These are phyloP conservation scores for Talaromyces sp. DNA, from an alignment of 2,329 filamentous ascomycete species.

Conservation along the genomic window DNA sequence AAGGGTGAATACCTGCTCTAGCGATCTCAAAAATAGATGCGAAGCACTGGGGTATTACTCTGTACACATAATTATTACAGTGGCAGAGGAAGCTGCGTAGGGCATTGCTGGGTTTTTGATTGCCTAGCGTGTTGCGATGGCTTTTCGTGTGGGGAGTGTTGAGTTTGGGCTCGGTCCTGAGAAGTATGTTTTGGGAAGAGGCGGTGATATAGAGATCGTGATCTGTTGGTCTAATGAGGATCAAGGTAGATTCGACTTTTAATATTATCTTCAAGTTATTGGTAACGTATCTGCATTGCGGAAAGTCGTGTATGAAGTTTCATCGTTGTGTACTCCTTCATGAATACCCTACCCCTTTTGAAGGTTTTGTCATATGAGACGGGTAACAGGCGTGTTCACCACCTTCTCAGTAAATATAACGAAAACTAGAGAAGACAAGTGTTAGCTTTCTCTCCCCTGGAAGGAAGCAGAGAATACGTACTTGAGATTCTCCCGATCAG, in stretches of 20 bases:
- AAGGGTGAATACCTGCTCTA: slow-evolving; percentile 22
- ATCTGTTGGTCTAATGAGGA: not conserved
- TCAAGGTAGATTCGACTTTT: not conserved
- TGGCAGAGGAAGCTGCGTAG: slow-evolving; percentile 22
- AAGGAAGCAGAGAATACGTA: slow-evolving; percentile 21
- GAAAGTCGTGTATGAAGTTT: not conserved
- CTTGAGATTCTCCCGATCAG: slow-evolving; percentile 53
- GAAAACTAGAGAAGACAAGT: slow-evolving; percentile 23
- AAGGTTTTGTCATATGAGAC: no score
- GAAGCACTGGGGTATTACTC: slow-evolving; percentile 16
- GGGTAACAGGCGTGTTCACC: no score
- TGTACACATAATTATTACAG: slow-evolving; percentile 16
- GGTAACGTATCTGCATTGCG: not conserved
- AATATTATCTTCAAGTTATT: not conserved
- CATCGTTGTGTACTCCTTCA: no score
- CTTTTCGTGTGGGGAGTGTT: slow-evolving; percentile 14
- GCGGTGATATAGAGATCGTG: not conserved
- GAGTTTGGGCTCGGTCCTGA: not conserved
- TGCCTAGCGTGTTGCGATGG: slow-evolving; percentile 24
- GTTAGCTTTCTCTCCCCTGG: not conserved
- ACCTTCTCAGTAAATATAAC: slow-evolving; percentile 30
- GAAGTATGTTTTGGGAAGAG: not conserved
- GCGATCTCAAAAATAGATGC: slow-evolving; percentile 17
- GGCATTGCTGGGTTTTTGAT: slow-evolving; percentile 24
- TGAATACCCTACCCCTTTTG: no score